These are phyloP conservation scores for Zymoseptoria pseudotritici DNA, from an alignment of 2,329 filamentous ascomycete genomes.

Conservation along the genomic window DNA sequence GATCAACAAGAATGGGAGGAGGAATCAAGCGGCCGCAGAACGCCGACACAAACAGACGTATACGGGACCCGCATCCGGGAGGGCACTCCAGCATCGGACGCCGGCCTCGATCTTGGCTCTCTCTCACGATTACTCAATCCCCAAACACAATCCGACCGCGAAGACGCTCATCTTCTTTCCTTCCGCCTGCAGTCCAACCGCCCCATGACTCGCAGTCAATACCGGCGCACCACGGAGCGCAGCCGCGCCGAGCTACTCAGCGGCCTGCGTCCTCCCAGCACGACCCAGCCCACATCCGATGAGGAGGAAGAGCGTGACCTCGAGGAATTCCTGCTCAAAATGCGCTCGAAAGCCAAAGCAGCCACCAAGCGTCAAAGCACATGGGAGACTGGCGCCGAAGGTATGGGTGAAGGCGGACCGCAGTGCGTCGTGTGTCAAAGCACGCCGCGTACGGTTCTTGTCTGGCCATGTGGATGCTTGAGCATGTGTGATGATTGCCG, in stretches of 20 bases:
- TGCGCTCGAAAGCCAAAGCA: conserved; percentile 42
- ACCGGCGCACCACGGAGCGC: conserved; percentile 58
- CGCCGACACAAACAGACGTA: conserved; percentile 65
- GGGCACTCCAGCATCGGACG: conserved; percentile 51
- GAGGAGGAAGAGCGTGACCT: conserved; percentile 53
- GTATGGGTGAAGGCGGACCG: conserved; percentile 66
- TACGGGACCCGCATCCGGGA: conserved; percentile 29
- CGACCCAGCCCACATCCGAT: conserved; percentile 29
- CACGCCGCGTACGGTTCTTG: conserved; percentile 76
- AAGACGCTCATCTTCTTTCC: conserved; percentile 73
- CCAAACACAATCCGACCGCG: conserved; percentile 64
- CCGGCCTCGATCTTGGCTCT: conserved; percentile 20
- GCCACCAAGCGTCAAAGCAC: conserved; percentile 25
- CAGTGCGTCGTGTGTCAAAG: conserved; percentile 92
- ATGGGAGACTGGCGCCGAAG: conserved; percentile 66
- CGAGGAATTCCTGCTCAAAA: conserved; percentile 52
- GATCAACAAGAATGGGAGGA: conserved; percentile 35
- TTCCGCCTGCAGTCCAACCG: conserved; percentile 65
- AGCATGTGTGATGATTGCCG: conserved; percentile 92
- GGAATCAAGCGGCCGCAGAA: conserved; percentile 52
- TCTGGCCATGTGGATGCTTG: conserved; percentile 94
- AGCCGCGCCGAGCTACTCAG: conserved; percentile 62
- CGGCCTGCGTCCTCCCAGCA: conserved; percentile 32
- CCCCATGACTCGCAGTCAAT: conserved; percentile 76
- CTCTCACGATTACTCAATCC: conserved; percentile 79